Conservation (phyloP, 495 filamentous ascomycete species). For the Hypoxylon fuscum region DNA sequence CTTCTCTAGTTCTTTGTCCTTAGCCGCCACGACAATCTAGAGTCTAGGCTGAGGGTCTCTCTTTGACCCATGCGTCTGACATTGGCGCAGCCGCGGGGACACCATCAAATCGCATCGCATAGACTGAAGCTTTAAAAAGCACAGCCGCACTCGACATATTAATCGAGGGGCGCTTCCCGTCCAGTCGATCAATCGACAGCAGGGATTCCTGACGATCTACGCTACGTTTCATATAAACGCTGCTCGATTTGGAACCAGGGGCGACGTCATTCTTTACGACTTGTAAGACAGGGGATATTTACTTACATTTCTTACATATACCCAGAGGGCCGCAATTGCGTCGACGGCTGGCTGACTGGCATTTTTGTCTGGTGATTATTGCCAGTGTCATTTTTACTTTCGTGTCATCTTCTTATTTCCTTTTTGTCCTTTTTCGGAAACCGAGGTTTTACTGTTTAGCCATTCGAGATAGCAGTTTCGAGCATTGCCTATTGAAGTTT, state of each 20-base stretch:
- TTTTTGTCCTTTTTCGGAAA: too few species aligned
- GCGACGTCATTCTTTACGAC: constrained; percentile 34
- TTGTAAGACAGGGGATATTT: constrained; percentile 19
- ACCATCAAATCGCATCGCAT: constrained; percentile 18
- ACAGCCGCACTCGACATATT: constrained; percentile 26
- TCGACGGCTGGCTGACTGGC: not conserved
- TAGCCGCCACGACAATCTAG: not conserved
- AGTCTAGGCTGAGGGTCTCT: constrained; percentile 1
- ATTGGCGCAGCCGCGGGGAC: not conserved
- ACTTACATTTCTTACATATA: not conserved
- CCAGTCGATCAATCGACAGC: constrained; percentile 34
- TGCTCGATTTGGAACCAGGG: constrained; percentile 20
- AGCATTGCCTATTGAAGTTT: not conserved
- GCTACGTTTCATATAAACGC: constrained; percentile 31
- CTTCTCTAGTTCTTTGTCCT: not conserved
- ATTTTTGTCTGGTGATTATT: not conserved
- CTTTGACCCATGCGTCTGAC: not conserved
- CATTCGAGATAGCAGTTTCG: not conserved
- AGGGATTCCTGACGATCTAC: constrained; percentile 27
- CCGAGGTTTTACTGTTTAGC: not conserved
- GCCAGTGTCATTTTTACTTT: too few species aligned
- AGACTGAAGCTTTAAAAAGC: constrained; percentile 20
- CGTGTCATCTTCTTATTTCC: too few species aligned
- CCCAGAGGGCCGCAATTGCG: not conserved
- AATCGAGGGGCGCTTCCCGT: not conserved